Evolutionary conservation across 2,329 filamentous ascomycete genomes (phyloP), one percentile per base, ranked within the genome.

Genomic region (Fusarium buharicum): DNA sequence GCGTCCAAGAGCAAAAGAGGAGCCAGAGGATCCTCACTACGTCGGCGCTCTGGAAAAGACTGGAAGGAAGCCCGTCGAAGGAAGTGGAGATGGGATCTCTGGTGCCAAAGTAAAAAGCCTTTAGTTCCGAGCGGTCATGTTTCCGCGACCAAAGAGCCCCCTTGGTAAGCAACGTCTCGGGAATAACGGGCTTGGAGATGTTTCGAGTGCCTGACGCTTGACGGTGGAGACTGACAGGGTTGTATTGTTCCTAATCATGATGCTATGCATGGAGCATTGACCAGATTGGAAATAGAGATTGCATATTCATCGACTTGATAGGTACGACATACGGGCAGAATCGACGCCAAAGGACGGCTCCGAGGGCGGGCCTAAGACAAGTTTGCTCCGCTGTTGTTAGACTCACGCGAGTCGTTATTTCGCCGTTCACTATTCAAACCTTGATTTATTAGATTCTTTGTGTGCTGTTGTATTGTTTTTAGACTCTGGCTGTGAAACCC

Each of bases 31-130:
- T 60, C 55, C 49, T 53, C 49, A 53, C 47, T 51, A 49, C 47
- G 50, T 64, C 61, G 61, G 61, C 24, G 55, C 30, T 64, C 60
- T 65, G 39, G 58, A 64, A 65, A 43, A 50, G 62, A 65, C 51
- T 65, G 62, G 61, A 64, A 64, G 61, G 44, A 62, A 62, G 41
- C n/a, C 62, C 62, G 62, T 41, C 43, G 62, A 57, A 62, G 62
- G 57, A 58, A 62, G 62, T 65, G 62, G 62, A 45, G 51, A 57
- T 50, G 6, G 30, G 30, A 33, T 39, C 36, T 47, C 40, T 59
- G 48, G 56, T 49, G 55, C 46, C 36, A 38, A 56, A 62, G 61
- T 57, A 51, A 60, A 40, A 57, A 33, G 40, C 37, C 37, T 33
- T 17, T 57, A 46, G 55, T 14, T 16, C 39, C 57, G 55, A 34